Conservation (phyloP, 768 basidiomycete genomes). For the Russula sp. region DNA sequence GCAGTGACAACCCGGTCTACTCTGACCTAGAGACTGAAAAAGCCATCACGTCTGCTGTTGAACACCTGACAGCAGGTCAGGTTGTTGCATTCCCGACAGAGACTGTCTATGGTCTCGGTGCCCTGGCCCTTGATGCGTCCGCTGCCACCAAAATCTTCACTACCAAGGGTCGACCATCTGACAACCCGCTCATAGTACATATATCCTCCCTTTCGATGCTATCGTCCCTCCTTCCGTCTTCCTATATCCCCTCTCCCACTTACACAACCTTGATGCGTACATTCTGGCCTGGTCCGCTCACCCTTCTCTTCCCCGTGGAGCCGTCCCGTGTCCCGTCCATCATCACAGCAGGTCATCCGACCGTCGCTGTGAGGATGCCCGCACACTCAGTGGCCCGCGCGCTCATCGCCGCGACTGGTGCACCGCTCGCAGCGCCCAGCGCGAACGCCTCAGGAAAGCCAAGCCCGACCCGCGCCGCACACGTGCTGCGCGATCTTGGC, state of each 20-base stretch:
- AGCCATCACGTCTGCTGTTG: conserved; percentile 51
- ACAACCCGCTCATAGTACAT: conserved; percentile 98
- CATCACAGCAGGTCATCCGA: conserved; percentile 72
- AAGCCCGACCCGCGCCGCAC: conserved; percentile 84
- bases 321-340: conserved; percentile 55
- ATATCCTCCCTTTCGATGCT: conserved; percentile 86
- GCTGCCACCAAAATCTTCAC: conserved; percentile 75
- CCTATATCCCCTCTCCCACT: conserved; percentile 47
- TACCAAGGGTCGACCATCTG: conserved; percentile 87
- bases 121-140: conserved; percentile 55
- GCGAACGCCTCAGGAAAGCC: conserved; percentile 95
- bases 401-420: conserved; percentile 65
- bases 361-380: conserved; percentile 91
- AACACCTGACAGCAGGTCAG: conserved; percentile 45
- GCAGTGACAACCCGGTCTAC: conserved; percentile 42
- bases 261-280: conserved; percentile 71
- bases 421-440: conserved; percentile 89
- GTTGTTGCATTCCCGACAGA: conserved; percentile 93
- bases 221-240: conserved; percentile 57
- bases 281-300: conserved; percentile 96
- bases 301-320: conserved; percentile 81
- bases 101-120: conserved; percentile 98
- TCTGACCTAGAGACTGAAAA: conserved; percentile 44
- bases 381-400: conserved; percentile 90
- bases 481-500: conserved; percentile 73